A percentile compares a stretch with the other conserved stretches of the same genome.
phyloP scores from a whole-genome alignment of 805 yeast genomes.

The Kodamaea kaohsiungensis region DNA sequence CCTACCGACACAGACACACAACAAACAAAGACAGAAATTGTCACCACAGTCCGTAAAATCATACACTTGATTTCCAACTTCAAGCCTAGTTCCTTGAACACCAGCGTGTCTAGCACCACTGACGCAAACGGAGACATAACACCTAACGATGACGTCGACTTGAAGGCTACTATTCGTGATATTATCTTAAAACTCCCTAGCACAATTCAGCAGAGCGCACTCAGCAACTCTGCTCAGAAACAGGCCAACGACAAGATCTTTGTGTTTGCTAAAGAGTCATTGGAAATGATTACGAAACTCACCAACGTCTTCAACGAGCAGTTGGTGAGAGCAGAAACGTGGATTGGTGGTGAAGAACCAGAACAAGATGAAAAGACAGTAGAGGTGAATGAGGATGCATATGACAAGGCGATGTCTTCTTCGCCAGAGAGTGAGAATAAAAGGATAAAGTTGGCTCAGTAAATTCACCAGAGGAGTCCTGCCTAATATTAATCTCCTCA shows the following conservation, averaged over 20 bases:
- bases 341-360: constrained; percentile 56
- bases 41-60: constrained; percentile 85
- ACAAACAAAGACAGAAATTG: constrained; percentile 75
- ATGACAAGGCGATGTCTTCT: neutral
- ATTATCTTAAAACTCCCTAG: constrained; percentile 74
- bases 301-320: constrained; percentile 85
- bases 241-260: constrained; percentile 65
- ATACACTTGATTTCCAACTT: constrained; percentile 83
- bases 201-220: constrained; percentile 55
- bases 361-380: neutral
- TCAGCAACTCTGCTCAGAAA: constrained; percentile 16
- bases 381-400: neutral
- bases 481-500: neutral
- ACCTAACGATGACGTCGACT: constrained; percentile 20
- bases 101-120: constrained; percentile 14
- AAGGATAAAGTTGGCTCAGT: constrained; percentile 6
- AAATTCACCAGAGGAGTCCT: no score
- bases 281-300: constrained; percentile 82
- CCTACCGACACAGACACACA: constrained; percentile 18
- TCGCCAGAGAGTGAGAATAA: constrained; percentile 3
- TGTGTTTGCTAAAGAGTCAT: constrained; percentile 82
- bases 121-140: constrained; percentile 2
- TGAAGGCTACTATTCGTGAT: constrained; percentile 74
- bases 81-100: constrained; percentile 41
- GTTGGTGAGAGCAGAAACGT: constrained; percentile 78